Conservation (phyloP, 148 eudicot genomes). For the Rheum nobile region DNA sequence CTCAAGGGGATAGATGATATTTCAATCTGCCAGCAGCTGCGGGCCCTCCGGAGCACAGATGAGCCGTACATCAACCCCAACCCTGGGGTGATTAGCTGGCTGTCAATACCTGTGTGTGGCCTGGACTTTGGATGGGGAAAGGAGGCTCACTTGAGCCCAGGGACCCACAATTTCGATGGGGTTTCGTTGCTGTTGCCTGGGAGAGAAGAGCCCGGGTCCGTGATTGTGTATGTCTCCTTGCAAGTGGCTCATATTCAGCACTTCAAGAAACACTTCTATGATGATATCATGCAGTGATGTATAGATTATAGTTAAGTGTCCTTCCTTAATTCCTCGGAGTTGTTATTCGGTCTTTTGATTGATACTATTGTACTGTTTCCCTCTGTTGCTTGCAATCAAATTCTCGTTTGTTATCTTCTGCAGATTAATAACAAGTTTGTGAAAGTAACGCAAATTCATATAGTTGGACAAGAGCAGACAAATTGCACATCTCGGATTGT, state of each 20-base stretch:
- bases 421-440: too few species aligned
- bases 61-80: not conserved
- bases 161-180: not conserved
- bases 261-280: constrained; percentile 3
- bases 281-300: constrained; percentile 5
- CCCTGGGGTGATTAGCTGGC: constrained; percentile 6
- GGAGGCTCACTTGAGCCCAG: not conserved
- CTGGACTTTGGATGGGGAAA: constrained; percentile 9
- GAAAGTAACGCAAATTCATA: too few species aligned
- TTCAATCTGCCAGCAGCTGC: constrained; percentile 15
- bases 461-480: too few species aligned
- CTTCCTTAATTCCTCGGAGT: too few species aligned
- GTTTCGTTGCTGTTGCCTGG: not conserved
- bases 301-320: not conserved
- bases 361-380: too few species aligned
- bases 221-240: not conserved
- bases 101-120: not conserved
- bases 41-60: not conserved
- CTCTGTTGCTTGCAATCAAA: too few species aligned
- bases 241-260: not conserved
- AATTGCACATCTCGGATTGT: too few species aligned
- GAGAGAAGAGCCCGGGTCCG: not conserved
- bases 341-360: too few species aligned
- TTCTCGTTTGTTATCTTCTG: too few species aligned
- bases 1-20: constrained; percentile 16